Conservation (phyloP, 2,329 filamentous ascomycete species). For the Rutstroemia sp. region DNA sequence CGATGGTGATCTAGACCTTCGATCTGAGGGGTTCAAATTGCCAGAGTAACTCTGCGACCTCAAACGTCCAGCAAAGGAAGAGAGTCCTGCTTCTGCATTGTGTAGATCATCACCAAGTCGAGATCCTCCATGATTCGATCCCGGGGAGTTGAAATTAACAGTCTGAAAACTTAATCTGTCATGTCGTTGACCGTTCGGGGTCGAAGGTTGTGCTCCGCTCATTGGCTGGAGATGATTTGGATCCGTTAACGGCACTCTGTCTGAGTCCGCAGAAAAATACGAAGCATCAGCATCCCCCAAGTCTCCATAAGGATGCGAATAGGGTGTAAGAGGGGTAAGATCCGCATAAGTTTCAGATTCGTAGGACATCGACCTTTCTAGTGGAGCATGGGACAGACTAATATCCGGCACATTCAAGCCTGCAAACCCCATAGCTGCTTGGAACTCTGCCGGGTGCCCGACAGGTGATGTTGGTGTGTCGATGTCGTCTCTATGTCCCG, state of each 20-base stretch:
- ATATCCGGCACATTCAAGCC: conserved; percentile 29
- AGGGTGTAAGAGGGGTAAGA: conserved; percentile 13
- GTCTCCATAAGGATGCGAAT: conserved; percentile 17
- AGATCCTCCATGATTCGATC: conserved; percentile 34
- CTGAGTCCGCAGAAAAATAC: conserved; percentile 41
- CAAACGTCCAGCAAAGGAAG: conserved; percentile 31
- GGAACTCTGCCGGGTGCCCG: conserved; percentile 27
- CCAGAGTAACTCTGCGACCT: conserved; percentile 51
- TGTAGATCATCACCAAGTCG: conserved; percentile 54
- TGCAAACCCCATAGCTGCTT: conserved; percentile 29
- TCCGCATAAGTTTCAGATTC: conserved; percentile 21
- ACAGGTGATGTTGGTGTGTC: conserved; percentile 24
- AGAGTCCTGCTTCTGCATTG: conserved; percentile 50
- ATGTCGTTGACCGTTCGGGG: conserved; percentile 35
- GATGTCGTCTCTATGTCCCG: conserved; percentile 13
- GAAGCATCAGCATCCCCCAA: conserved; percentile 17
- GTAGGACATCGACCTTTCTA: conserved; percentile 21
- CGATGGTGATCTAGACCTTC: conserved; percentile 49
- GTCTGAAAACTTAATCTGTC: conserved; percentile 47
- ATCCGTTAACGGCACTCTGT: conserved; percentile 53
- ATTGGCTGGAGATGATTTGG: conserved; percentile 48
- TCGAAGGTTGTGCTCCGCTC: conserved; percentile 35
- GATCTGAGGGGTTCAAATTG: conserved; percentile 44
- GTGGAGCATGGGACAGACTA: conserved; percentile 24
- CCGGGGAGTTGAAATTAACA: conserved; percentile 39